These are phyloP conservation scores for Pichia thaimueangensis DNA, from an alignment of 805 yeast genomes.

Conservation along the genomic window DNA sequence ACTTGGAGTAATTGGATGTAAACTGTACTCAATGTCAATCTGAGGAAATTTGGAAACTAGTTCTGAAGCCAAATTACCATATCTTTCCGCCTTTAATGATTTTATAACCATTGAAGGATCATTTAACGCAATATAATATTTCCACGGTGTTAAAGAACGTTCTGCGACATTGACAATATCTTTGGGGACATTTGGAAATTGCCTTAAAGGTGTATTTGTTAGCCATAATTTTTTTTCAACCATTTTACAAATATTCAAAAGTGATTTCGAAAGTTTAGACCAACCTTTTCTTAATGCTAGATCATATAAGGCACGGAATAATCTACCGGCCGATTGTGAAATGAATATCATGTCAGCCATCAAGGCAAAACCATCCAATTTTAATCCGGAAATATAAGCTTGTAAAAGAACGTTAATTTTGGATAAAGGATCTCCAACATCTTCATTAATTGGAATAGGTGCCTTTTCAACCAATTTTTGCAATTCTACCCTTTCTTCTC, in stretches of 20 bases:
- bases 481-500: constrained; percentile 76
- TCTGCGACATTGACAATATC: constrained; percentile 73
- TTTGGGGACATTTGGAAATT: constrained; percentile 62
- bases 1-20: constrained; percentile 74
- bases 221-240: constrained; percentile 81
- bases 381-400: constrained; percentile 72
- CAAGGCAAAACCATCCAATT: constrained; percentile 81
- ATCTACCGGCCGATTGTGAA: constrained; percentile 87
- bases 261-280: constrained; percentile 52
- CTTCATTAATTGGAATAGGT: constrained; percentile 83
- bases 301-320: constrained; percentile 80
- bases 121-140: constrained; percentile 60
- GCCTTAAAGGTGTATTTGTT: constrained; percentile 79
- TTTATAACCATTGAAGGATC: constrained; percentile 71
- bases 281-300: constrained; percentile 64
- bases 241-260: constrained; percentile 68
- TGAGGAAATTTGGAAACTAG: constrained; percentile 69
- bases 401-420: constrained; percentile 79
- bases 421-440: constrained; percentile 61
- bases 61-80: constrained; percentile 54
- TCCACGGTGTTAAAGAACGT: constrained; percentile 77
- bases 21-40: constrained; percentile 47
- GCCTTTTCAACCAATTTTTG: constrained; percentile 59
- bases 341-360: constrained; percentile 90
- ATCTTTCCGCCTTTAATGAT: constrained; percentile 65